Evolutionary conservation across 306 rosid genomes (phyloP).

Genomic region (Citrullus colocynthis): DNA sequence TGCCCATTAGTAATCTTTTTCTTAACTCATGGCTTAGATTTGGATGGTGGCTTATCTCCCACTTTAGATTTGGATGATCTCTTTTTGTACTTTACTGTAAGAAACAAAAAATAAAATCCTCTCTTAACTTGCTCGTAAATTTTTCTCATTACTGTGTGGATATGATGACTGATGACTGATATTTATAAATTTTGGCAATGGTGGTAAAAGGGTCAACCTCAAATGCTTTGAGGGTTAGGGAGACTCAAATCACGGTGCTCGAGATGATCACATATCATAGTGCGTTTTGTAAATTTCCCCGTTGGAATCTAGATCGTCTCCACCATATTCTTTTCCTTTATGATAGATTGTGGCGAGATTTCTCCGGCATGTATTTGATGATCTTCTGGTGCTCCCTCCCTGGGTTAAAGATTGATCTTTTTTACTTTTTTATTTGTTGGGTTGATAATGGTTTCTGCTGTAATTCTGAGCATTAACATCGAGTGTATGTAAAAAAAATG

Average conservation of each 20-base stretch:
- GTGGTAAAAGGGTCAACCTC: background rate
- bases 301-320: background rate
- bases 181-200: background rate
- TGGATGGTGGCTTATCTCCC: background rate
- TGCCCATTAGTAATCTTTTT: background rate
- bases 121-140: background rate
- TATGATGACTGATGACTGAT: background rate
- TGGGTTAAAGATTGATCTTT: background rate
- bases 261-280: background rate
- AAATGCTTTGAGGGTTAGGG: background rate
- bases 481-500: background rate
- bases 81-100: background rate
- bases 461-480: background rate
- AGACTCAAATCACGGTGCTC: background rate
- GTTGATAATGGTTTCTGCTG: background rate
- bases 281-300: background rate
- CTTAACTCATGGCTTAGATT: background rate
- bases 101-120: background rate
- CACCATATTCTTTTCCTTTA: background rate
- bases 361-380: background rate
- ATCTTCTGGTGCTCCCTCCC: background rate
- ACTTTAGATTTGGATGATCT: background rate
- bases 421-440: background rate
- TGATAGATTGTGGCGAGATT: background rate
- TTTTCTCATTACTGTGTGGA: background rate